These are phyloP conservation scores for Yarrowia sp. DNA, from an alignment of 805 yeast genomes.

Conservation along the genomic window DNA sequence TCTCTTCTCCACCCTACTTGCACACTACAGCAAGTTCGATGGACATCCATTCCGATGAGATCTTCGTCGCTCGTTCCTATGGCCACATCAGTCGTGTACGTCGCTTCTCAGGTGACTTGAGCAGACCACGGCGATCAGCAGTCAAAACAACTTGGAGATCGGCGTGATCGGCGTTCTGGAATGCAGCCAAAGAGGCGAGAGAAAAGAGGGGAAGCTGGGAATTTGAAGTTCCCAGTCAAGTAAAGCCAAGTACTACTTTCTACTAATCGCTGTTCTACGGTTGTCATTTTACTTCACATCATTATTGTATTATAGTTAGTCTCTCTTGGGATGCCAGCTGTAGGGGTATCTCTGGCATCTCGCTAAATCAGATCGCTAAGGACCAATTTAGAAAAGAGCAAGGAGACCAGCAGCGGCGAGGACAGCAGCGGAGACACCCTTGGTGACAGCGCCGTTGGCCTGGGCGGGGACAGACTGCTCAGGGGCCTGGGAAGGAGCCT, in stretches of 20 bases:
- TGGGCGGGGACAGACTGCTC: slow-evolving; percentile 32
- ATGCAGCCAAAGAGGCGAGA: neutral
- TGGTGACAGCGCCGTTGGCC: slow-evolving; percentile 35
- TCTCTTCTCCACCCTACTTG: too few relatives aligned
- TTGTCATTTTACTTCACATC: slow-evolving; percentile 3
- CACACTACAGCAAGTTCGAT: too few relatives aligned
- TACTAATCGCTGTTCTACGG: too few relatives aligned
- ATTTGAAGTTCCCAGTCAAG: too few relatives aligned
- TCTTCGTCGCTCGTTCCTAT: neutral
- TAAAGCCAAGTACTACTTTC: too few relatives aligned
- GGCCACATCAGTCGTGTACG: neutral
- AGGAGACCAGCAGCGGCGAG: slow-evolving; percentile 36
- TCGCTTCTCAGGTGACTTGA: neutral
- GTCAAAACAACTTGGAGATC: slow-evolving; percentile 5
- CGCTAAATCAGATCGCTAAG: neutral
- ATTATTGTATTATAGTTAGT: slow-evolving; percentile 24
- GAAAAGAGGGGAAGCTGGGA: too few relatives aligned
- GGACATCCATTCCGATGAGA: slow-evolving; percentile 16
- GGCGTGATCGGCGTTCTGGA: slow-evolving; percentile 16
- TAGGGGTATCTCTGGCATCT: slow-evolving; percentile 28
- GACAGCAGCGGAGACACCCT: slow-evolving; percentile 31
- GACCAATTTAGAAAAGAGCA: slow-evolving; percentile 31
- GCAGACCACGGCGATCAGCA: slow-evolving; percentile 8
- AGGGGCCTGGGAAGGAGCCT: slow-evolving; percentile 23
- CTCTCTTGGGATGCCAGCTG: slow-evolving; percentile 20